Base-by-base conservation (phyloP, 2,329 filamentous ascomycete species). In the Fusarium drepaniforme region DNA sequence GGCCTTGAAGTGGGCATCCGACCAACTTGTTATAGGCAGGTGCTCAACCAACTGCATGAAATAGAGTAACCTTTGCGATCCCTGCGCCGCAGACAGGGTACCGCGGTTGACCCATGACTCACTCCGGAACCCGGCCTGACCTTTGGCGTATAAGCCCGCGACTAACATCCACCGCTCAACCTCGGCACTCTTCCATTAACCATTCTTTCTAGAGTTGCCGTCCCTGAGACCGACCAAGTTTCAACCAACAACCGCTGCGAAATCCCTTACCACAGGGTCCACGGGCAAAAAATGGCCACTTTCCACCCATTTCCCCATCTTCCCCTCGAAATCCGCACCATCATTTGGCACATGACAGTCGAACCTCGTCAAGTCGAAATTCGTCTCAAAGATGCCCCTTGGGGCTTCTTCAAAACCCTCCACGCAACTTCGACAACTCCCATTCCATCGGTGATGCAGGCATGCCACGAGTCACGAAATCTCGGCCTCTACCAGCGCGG, bases 261-360 rank as follows among this genome's bases (percentile, higher is more conserved):
- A 21, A 13, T 33, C 18, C 28, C 23, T 56, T 13, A 18, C 4
- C 11, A 13, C 2, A 37, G 2, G 42, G 12, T 25, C 38, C 18
- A 38, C 12, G 5, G 1, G 7, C 38, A 16, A 3, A 57, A 16
- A 59, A 30, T 66, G 63, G 15, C 63, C 12, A 70, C 64, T 16
- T 72, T 72, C 61, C 67, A 70, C 56, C 46, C 59, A 21, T 72
- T 72, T 33, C 9, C 63, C 5, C 67, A 42, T 12, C 70, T 72
- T 42, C 70, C 63, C 23, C 61, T 51, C 21, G 68, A 73, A 51
- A 13, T 42, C 11, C 40, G 40, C 40, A 42, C 5, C 12, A 42
- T 42, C 9, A 21, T 42, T 5, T 42, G 40, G 40, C 9, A 42
- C 4, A 59, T 66, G 65, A 57, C 61, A 9, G 40, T 64, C 8